Percentiles rank a stretch among this genome's conserved stretches.
phyloP scores from a whole-genome alignment of 306 rosid genomes.

The Lathyrus sativus region DNA sequence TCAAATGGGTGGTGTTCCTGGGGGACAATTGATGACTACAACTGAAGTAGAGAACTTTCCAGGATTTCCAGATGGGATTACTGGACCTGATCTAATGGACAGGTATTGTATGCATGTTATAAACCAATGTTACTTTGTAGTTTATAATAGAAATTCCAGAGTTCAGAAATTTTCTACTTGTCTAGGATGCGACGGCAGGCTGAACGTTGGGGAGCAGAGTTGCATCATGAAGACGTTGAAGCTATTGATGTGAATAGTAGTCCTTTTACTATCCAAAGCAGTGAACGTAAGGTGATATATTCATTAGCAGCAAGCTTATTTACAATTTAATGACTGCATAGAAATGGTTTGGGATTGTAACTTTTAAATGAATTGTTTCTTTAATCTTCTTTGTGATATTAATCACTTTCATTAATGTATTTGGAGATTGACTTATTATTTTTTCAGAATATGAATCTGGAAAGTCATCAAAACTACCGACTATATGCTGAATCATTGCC shows the following conservation, averaged over 20 bases:
- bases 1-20: conserved; percentile 90
- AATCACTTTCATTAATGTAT: neutral
- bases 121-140: conserved; percentile 9
- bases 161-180: conserved; percentile 34
- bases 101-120: conserved; percentile 47
- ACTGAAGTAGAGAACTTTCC: conserved; percentile 97
- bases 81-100: conserved; percentile 97
- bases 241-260: conserved; percentile 64
- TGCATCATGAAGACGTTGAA: conserved; percentile 93
- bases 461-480: conserved; percentile 14
- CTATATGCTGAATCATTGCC: conserved; percentile 26
- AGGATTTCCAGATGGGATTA: conserved; percentile 92
- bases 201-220: conserved; percentile 96
- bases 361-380: conserved; percentile 29
- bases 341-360: conserved; percentile 28
- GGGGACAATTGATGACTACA: conserved; percentile 97
- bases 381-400: conserved; percentile 22
- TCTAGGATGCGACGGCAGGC: conserved; percentile 59
- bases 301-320: conserved; percentile 34
- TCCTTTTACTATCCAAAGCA: conserved; percentile 85
- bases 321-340: conserved; percentile 23
- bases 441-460: conserved; percentile 17
- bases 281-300: conserved; percentile 92
- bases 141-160: conserved; percentile 19
- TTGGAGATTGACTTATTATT: conserved; percentile 7